A percentile compares a stretch with the other conserved stretches of the same genome.
Conservation (phyloP, 1,284 basidiomycete genomes). For the Cutaneotrichosporon sp. region DNA sequence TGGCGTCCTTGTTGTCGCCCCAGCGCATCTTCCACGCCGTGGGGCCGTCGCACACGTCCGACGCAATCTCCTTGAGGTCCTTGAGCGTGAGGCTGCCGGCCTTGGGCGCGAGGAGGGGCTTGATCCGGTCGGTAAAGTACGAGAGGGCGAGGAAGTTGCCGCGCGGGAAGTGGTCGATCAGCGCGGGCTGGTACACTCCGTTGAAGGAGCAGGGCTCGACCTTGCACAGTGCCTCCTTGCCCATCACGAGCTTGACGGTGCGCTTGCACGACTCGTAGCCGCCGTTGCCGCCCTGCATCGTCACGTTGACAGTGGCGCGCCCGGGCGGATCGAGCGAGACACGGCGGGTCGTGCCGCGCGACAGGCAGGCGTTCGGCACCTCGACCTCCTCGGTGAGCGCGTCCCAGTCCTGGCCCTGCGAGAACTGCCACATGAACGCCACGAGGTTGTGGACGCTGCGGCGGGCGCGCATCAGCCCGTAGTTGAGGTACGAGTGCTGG, state of each 20-base stretch:
- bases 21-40: slow-evolving; percentile 60
- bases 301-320: slow-evolving; percentile 62
- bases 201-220: slow-evolving; percentile 93
- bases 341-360: slow-evolving; percentile 63
- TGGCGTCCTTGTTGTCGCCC: slow-evolving; percentile 58
- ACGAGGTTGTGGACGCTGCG: slow-evolving; percentile 84
- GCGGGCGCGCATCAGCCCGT: slow-evolving; percentile 90
- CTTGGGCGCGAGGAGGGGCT: slow-evolving; percentile 66
- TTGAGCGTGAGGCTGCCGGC: slow-evolving; percentile 59
- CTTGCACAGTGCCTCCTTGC: slow-evolving; percentile 92
- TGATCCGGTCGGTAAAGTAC: slow-evolving; percentile 95
- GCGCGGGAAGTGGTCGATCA: slow-evolving; percentile 80
- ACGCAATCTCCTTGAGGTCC: slow-evolving; percentile 66
- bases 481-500: slow-evolving; percentile 95
- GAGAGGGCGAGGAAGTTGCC: slow-evolving; percentile 83
- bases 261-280: slow-evolving; percentile 83
- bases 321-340: slow-evolving; percentile 72
- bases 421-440: slow-evolving; percentile 73
- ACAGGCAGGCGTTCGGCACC: slow-evolving; percentile 80
- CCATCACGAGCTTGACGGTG: slow-evolving; percentile 87
- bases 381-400: slow-evolving; percentile 47
- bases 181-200: slow-evolving; percentile 95
- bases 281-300: slow-evolving; percentile 79
- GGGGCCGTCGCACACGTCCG: slow-evolving; percentile 70
- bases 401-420: slow-evolving; percentile 52